Evolutionary conservation across 1,284 basidiomycete species (phyloP).

Genomic region (Rugosomyces carneus): DNA sequence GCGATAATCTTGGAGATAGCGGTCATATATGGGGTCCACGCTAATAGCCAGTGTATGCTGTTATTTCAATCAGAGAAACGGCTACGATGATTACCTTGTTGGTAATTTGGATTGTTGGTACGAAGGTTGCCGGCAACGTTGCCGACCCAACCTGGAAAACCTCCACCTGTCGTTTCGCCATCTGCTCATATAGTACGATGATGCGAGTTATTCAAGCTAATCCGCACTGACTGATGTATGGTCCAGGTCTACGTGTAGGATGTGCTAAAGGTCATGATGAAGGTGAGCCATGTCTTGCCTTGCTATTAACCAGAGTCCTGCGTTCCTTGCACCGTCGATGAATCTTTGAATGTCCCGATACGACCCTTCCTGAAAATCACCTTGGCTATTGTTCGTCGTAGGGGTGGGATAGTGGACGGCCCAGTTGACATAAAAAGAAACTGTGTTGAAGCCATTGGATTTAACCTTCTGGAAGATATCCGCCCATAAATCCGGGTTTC

Average conservation of each 20-base stretch:
- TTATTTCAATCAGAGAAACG: neutral
- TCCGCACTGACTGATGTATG: slow-evolving; percentile 37
- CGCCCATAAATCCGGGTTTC: slow-evolving; percentile 43
- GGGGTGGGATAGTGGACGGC: slow-evolving; percentile 41
- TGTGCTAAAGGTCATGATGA: neutral
- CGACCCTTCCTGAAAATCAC: slow-evolving; percentile 42
- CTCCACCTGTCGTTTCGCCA: slow-evolving; percentile 50
- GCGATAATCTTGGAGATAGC: slow-evolving; percentile 43
- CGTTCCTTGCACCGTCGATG: slow-evolving; percentile 43
- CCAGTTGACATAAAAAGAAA: slow-evolving; percentile 49
- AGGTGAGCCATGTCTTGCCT: slow-evolving; percentile 23
- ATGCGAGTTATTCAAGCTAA: too few relatives aligned
- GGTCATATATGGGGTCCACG: slow-evolving; percentile 51
- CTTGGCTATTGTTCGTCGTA: slow-evolving; percentile 37
- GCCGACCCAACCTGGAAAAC: slow-evolving; percentile 50
- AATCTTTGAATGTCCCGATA: slow-evolving; percentile 48
- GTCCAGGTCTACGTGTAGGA: slow-evolving; percentile 34
- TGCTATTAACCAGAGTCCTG: slow-evolving; percentile 50
- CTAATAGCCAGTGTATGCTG: slow-evolving; percentile 16
- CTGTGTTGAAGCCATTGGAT: slow-evolving; percentile 54
- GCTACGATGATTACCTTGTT: slow-evolving; percentile 24
- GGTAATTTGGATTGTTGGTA: slow-evolving; percentile 43
- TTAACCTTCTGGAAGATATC: slow-evolving; percentile 56
- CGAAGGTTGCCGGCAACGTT: slow-evolving; percentile 42
- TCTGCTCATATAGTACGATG: too few relatives aligned